Evolutionary conservation across 108 stramenopile genomes (phyloP).

Genomic region (Aurantiochytrium sp.): DNA sequence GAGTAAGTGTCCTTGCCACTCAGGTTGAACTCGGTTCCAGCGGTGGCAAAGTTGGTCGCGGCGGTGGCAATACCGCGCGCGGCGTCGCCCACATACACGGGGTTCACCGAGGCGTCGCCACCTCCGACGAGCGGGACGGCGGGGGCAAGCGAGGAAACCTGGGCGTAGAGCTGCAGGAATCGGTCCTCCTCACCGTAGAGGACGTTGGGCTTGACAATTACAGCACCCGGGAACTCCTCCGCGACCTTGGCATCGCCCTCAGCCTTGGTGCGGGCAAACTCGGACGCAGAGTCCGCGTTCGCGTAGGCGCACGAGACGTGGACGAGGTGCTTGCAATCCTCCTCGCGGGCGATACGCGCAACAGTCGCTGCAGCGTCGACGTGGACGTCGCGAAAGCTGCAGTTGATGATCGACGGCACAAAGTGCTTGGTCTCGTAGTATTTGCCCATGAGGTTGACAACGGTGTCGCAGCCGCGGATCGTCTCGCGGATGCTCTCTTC

Average conservation of each 20-base stretch:
- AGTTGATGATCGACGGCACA: slow-evolving; percentile 43
- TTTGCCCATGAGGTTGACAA: slow-evolving; percentile 90
- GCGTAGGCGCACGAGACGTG: slow-evolving; percentile 80
- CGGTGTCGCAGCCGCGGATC: slow-evolving; percentile 78
- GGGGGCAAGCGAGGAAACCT: slow-evolving; percentile 52
- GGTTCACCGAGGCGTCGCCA: slow-evolving; percentile 76
- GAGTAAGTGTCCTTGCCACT: slow-evolving; percentile 85
- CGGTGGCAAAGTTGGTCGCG: slow-evolving; percentile 40
- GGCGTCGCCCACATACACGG: slow-evolving; percentile 85
- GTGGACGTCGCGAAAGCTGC: slow-evolving; percentile 72
- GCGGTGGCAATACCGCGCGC: slow-evolving; percentile 67
- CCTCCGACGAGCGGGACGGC: slow-evolving; percentile 71
- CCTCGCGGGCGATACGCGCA: slow-evolving; percentile 74
- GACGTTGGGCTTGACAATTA: slow-evolving; percentile 76
- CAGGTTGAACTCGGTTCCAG: slow-evolving; percentile 78
- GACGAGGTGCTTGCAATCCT: slow-evolving; percentile 78
- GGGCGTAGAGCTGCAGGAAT: slow-evolving; percentile 78
- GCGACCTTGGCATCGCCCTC: slow-evolving; percentile 79
- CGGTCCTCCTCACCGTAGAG: slow-evolving; percentile 89
- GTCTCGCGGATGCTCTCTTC: slow-evolving; percentile 72
- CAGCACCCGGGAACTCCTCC: slow-evolving; percentile 64
- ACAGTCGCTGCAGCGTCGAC: slow-evolving; percentile 73
- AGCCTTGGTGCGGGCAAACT: slow-evolving; percentile 84
- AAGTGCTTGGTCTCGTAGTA: slow-evolving; percentile 43
- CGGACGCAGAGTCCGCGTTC: slow-evolving; percentile 55